Base-by-base conservation (phyloP, 371 early-diverging fungal genomes). In the Dinochytrium kinnereticum region DNA sequence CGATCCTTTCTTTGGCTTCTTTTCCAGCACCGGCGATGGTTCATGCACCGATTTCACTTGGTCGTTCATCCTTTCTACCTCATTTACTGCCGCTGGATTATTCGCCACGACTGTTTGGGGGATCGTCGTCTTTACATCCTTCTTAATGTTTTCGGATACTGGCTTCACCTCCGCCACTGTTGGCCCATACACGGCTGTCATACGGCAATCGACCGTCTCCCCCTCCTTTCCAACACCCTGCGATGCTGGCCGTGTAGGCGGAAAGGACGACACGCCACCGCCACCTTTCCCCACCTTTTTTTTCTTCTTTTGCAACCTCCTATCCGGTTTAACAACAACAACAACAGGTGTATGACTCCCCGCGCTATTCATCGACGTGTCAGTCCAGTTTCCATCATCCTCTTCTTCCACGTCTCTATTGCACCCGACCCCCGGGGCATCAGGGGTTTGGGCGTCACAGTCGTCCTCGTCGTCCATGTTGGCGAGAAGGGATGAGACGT, bases 301-400 rank as follows among this genome's bases (percentile, higher is more conserved):
- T 28, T 30, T 7, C 57, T 33, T 31, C 7, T 61, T 61, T 61
- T 13, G 37, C 26, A 7, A 28, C 3, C 36, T 36, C 34, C 17
- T 61, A 34, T 34, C 36, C 36, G 37, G 13, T 31, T 24, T 26
- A 55, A 13, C 7, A 7, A 3, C 38, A 55, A 13, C 5, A 69
- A 30, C 28, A 49, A 28, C 51, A 44, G 31, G 51, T 40, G 38
- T 39, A 17, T 19, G 5, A 24, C 28, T 19, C 5, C n/a, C 24
- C 13, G 26, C 55, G 55, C 55, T 53, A 53, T 53, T 26, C 10
- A 53, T 15, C n/a, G 34, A 34, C 7, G 34, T 61, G 36, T 61
- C 61, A 7, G 61, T 61, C 61, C 61, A 61, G 7, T 61, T 26
- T 10, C 26, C 36, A 24, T 61, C 61, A 34, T 37, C 44, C 44